A percentile compares a stretch with the other conserved stretches of the same genome.
Conservation (phyloP, 2,329 filamentous ascomycete species). For the Juglanconis juglandina region DNA sequence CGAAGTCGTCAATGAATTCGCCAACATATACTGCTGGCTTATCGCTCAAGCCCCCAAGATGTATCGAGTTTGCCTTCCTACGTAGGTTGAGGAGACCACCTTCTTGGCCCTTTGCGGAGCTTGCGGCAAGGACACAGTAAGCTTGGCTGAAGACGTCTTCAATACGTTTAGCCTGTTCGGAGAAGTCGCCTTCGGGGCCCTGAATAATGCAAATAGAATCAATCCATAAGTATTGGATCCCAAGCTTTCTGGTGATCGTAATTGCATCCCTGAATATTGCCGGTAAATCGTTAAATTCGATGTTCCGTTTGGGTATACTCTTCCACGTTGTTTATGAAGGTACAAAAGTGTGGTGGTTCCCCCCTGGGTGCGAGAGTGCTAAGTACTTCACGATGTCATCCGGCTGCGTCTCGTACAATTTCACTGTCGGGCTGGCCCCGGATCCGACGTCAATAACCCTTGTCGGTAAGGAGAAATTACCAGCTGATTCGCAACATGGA, state of each 20-base stretch:
- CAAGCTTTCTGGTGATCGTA: background rate
- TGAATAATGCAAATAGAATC: slow-evolving; percentile 17
- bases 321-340: background rate
- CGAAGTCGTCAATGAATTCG: slow-evolving; percentile 30
- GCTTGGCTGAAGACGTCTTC: slow-evolving; percentile 23
- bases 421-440: background rate
- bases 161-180: slow-evolving; percentile 21
- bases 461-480: slow-evolving; percentile 8
- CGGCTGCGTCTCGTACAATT: slow-evolving; percentile 12
- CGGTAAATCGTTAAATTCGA: background rate
- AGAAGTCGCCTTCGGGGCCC: slow-evolving; percentile 18
- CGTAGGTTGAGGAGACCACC: slow-evolving; percentile 22
- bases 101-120: slow-evolving; percentile 13
- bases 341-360: slow-evolving; percentile 1
- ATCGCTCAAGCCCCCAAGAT: background rate
- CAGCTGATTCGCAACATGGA: background rate
- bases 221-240: slow-evolving; percentile 6
- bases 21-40: slow-evolving; percentile 24
- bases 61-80: background rate
- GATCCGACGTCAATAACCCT: slow-evolving; percentile 9
- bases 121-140: slow-evolving; percentile 25
- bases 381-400: slow-evolving; percentile 12
- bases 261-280: slow-evolving; percentile 8
- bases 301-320: background rate
- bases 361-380: slow-evolving; percentile 22